Base-by-base conservation (phyloP, 164 flowering plant genomes). In the Macadamia tetraphylla region DNA sequence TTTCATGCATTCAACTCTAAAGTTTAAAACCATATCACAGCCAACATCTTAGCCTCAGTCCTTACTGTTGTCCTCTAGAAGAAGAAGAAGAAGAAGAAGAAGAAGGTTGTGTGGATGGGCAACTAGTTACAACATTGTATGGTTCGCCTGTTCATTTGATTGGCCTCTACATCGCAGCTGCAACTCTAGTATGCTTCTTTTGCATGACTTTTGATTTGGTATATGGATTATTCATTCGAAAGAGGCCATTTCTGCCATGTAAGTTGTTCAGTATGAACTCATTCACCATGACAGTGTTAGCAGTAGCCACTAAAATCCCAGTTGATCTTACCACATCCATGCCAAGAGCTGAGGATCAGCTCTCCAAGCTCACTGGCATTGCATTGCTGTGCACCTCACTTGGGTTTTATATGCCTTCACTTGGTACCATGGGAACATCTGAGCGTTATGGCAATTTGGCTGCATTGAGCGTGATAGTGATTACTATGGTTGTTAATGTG, bases 281-380 rank as follows among this genome's bases (percentile, higher is more conserved):
- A n/a, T 12, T 62, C 30, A 49, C 72, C 23, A 15, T 65, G n/a
- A 64, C 72, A 4, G 35, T 69, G 13, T 49, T 74, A 42, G 68
- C 66, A 7, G 68, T 69, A 52, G 69, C 69, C 4, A 62, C 63
- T 18, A 74, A 74, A 66, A 55, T 69, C 51, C 69, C 76, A 15
- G 23, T 60, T 14, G 72, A 74, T 60, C 44, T 68, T 6, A 64
- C 68, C 10, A 65, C 56, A 29, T 6, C 61, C 0, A 65, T 69
- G 73, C 68, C 69, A 35, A 35, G 23, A 13, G 32, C 31, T 49
- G 15, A 66, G 23, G 70, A 74, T 49, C 73, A 65, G 43, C 60
- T 74, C 29, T 67, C 72, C 2, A 69, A 69, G 40, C 69, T 74
- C 30, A 60, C 58, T 59, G 63, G 70, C 17, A 49, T 65, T 43